A percentile compares a stretch with the other conserved stretches of the same genome.
Evolutionary conservation across 352 stramenopile genomes (phyloP).

Genomic region (Phytophthora melonis): DNA sequence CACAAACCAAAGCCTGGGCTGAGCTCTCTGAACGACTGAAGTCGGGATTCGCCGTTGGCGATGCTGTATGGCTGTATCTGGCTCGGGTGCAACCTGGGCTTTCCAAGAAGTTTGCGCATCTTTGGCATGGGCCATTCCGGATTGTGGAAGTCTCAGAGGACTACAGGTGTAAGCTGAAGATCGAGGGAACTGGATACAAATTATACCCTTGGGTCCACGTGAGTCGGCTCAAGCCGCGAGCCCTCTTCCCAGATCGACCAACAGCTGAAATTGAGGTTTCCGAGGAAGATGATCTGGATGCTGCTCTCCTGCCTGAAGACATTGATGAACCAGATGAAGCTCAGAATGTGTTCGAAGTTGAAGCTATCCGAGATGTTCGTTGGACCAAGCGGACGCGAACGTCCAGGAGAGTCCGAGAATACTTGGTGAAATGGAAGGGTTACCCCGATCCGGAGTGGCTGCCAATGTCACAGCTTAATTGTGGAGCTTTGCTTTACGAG

Average conservation of each 20-base stretch:
- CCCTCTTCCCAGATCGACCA: background rate
- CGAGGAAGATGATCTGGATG: background rate
- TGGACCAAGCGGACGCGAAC: background rate
- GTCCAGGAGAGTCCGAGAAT: background rate
- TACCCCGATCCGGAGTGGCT: background rate
- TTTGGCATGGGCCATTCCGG: background rate
- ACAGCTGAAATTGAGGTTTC: background rate
- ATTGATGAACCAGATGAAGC: background rate
- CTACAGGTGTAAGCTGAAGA: background rate
- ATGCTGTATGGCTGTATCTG: background rate
- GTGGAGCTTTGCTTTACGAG: background rate
- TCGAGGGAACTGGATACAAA: background rate
- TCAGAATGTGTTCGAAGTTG: background rate
- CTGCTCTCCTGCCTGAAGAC: background rate
- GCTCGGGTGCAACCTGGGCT: background rate
- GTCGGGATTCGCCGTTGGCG: background rate
- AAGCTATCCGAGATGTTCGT: background rate
- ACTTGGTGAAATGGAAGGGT: slow-evolving; percentile 1
- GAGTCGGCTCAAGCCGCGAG: background rate
- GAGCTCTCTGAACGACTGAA: background rate
- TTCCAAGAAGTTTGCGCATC: background rate
- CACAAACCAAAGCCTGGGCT: background rate
- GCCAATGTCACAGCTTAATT: background rate
- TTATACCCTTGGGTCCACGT: background rate
- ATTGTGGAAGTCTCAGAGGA: background rate